These are phyloP conservation scores for Penicillium sp. DNA, from an alignment of 2,329 filamentous ascomycete genomes.

Conservation along the genomic window DNA sequence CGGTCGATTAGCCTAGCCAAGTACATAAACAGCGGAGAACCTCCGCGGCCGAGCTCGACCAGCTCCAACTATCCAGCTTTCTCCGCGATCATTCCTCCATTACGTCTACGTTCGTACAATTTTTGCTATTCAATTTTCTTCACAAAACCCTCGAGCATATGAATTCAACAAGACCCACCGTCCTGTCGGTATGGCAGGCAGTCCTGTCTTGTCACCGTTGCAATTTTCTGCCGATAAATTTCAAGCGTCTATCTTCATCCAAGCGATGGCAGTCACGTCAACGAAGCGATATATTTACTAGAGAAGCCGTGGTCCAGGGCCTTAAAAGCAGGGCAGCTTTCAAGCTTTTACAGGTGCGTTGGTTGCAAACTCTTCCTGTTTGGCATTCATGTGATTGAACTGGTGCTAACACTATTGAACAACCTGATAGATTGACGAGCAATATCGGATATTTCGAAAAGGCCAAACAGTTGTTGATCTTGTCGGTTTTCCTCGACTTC, in stretches of 20 bases:
- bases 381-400: background rate
- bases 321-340: conserved; percentile 90
- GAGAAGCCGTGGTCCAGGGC: conserved; percentile 71
- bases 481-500: conserved; percentile 42
- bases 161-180: background rate
- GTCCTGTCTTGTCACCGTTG: conserved; percentile 22
- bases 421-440: conserved; percentile 66
- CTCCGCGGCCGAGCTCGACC: conserved; percentile 5
- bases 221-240: conserved; percentile 3
- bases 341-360: conserved; percentile 77
- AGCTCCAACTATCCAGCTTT: conserved; percentile 1
- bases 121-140: background rate
- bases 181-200: conserved; percentile 4
- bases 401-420: background rate
- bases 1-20: background rate
- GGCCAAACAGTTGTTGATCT: conserved; percentile 89
- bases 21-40: background rate
- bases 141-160: background rate
- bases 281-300: conserved; percentile 65
- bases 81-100: background rate
- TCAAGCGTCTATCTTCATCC: conserved; percentile 51
- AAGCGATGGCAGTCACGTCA: conserved; percentile 82
- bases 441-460: conserved; percentile 71
- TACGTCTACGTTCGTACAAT: background rate
- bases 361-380: background rate